phyloP scores from a whole-genome alignment of 306 rosid genomes.

The Argentina anserina region DNA sequence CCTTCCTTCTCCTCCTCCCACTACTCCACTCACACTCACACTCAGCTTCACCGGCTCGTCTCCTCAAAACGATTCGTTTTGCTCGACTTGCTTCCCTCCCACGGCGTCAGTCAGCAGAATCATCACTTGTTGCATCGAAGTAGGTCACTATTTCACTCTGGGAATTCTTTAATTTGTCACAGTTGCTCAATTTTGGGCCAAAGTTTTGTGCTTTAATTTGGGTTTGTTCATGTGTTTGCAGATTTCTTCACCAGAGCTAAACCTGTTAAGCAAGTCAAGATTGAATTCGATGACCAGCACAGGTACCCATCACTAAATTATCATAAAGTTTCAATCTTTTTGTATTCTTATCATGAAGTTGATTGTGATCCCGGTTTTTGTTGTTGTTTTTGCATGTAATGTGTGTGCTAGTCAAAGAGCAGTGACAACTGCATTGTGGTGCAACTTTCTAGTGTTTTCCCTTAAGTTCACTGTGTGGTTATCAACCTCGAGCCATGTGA shows the following conservation, averaged over 20 bases:
- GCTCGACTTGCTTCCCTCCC: slow-evolving; percentile 24
- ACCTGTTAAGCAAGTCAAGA: slow-evolving; percentile 43
- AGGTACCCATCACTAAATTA: slow-evolving; percentile 33
- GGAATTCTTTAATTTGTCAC: neutral
- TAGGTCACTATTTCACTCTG: slow-evolving; percentile 18
- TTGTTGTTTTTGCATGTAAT: slow-evolving; percentile 11
- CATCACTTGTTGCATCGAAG: slow-evolving; percentile 40
- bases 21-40: slow-evolving; percentile 18
- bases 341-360: neutral
- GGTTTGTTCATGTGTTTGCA: slow-evolving; percentile 10
- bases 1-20: neutral
- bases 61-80: slow-evolving; percentile 33
- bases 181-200: neutral
- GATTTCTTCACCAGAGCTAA: slow-evolving; percentile 81
- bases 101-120: slow-evolving; percentile 18
- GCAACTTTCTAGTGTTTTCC: slow-evolving; percentile 98
- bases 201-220: slow-evolving; percentile 3
- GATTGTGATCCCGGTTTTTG: neutral
- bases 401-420: slow-evolving; percentile 72
- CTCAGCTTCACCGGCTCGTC: slow-evolving; percentile 9
- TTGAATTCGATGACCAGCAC: slow-evolving; percentile 70
- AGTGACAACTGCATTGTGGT: slow-evolving; percentile 92
- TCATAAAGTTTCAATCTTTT: neutral
- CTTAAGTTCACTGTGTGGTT: slow-evolving; percentile 93
- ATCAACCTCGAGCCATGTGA: slow-evolving; percentile 80